Evolutionary conservation across 768 basidiomycete genomes (phyloP), one percentile per base, ranked within the genome.

Genomic region (Tricholoma hemisulphureum): DNA sequence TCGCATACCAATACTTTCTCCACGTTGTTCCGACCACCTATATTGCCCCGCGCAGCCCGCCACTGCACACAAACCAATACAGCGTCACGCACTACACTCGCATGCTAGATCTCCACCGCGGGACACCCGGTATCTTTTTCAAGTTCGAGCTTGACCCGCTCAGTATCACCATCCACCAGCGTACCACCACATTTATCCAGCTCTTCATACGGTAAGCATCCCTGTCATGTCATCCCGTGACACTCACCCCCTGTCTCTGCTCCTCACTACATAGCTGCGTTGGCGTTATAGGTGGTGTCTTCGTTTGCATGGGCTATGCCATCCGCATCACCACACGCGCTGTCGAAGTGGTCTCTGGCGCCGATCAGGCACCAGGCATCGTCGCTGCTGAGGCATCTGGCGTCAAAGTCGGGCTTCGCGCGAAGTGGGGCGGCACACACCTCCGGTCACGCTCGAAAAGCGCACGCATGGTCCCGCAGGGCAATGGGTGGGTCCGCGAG

Each of bases 1-100:
- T 93, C 57, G 88, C 91, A 10, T 96, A 93, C 73, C 95, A 96
- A 68, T 98, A 98, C 71, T 98, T 89, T 81, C 76, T 98, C 13
- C 91, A 92, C 59, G 90, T 99, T 66, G 96, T 99, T 10, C 95
- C 96, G 2, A 98, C 96, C 1, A 91, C 90, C 3, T 98, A 98
- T 73, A 82, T 93, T 52, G 86, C 89, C 0, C 86, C 90, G 6
- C 86, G 88, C 28, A 77, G 82, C 11, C 31, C 57, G 0, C 88
- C 89, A 4, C 72, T 93, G 3, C 69, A 81, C 37, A 94, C 92
- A 2, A 82, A 91, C 67, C 92, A 96, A 71, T 98, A 98, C 75
- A 92, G 91, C 46, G 96, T 98, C 5, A 98, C 93, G 0, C 93
- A 97, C 73, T 96, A 98, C 64, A 86, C 83, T 1, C 85, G 91